Conservation (phyloP, 805 yeast genomes). For the Nakazawaea ishiwadae region DNA sequence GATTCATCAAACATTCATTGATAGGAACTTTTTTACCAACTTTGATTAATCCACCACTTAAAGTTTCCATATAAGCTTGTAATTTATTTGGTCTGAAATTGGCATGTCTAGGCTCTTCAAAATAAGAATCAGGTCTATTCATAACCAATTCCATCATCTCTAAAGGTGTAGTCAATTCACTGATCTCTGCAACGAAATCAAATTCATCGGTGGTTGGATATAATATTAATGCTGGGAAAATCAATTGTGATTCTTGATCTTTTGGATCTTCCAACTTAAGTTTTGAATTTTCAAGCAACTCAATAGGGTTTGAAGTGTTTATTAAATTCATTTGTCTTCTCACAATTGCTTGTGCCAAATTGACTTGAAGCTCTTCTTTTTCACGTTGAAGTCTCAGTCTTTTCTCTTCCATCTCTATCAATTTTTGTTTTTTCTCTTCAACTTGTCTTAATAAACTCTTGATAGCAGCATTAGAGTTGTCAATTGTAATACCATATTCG, state of each 20-base stretch:
- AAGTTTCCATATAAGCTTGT: slow-evolving; percentile 79
- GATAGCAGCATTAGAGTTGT: slow-evolving; percentile 55
- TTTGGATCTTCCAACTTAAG: slow-evolving; percentile 56
- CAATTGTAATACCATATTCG: slow-evolving; percentile 60
- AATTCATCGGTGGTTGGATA: slow-evolving; percentile 84
- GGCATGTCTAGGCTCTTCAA: slow-evolving; percentile 53
- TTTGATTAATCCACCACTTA: slow-evolving; percentile 78
- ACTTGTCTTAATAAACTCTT: slow-evolving; percentile 39
- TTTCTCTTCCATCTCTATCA: slow-evolving; percentile 23
- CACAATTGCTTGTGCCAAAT: slow-evolving; percentile 54
- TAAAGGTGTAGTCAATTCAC: slow-evolving; percentile 64
- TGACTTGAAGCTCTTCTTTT: slow-evolving; percentile 34
- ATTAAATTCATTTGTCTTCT: slow-evolving; percentile 52
- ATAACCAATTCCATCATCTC: slow-evolving; percentile 59
- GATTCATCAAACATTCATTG: slow-evolving; percentile 57
- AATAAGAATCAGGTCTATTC: slow-evolving; percentile 68
- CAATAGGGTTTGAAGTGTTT: slow-evolving; percentile 49
- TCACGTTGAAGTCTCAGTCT: slow-evolving; percentile 32
- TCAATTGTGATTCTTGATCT: slow-evolving; percentile 72
- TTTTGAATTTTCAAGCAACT: slow-evolving; percentile 46
- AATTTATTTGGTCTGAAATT: slow-evolving; percentile 56
- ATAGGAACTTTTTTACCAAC: slow-evolving; percentile 74
- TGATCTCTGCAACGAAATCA: slow-evolving; percentile 71
- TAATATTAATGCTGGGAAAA: slow-evolving; percentile 75
- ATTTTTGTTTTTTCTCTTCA: slow-evolving; percentile 20